A percentile compares a stretch with the other conserved stretches of the same genome.
Conservation (phyloP, 2,329 filamentous ascomycete genomes). For the Diaporthe nobilis region DNA sequence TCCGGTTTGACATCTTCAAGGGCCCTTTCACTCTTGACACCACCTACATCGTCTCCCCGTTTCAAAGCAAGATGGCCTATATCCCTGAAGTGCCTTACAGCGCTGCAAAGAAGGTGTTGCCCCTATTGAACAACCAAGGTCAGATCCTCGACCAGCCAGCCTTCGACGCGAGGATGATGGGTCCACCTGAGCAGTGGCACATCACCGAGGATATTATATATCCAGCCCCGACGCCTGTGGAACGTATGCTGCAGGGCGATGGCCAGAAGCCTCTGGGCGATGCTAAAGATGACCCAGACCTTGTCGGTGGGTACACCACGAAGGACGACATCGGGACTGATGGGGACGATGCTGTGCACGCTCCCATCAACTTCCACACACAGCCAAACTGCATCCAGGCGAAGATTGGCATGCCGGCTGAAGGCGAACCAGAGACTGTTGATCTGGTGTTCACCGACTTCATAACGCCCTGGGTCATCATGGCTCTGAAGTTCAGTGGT, state of each 20-base stretch:
- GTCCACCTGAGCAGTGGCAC: conserved; percentile 62
- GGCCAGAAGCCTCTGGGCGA: conserved; percentile 52
- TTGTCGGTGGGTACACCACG: conserved; percentile 86
- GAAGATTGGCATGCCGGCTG: conserved; percentile 71
- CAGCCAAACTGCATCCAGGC: conserved; percentile 89
- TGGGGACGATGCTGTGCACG: conserved; percentile 92
- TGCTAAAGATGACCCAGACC: conserved; percentile 54
- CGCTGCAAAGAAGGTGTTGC: conserved; percentile 78
- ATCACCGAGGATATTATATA: conserved; percentile 48
- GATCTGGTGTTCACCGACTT: conserved; percentile 95
- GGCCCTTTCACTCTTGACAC: conserved; percentile 91
- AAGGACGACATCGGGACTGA: conserved; percentile 85
- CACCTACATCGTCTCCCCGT: conserved; percentile 89
- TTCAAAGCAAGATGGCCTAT: conserved; percentile 82
- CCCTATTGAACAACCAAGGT: conserved; percentile 68
- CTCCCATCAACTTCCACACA: conserved; percentile 78
- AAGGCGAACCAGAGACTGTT: conserved; percentile 76
- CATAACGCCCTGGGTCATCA: conserved; percentile 84
- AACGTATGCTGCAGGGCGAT: conserved; percentile 13
- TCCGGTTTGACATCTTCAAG: conserved; percentile 96
- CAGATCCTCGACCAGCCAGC: conserved; percentile 59
- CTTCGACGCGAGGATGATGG: conserved; percentile 62
- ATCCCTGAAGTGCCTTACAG: conserved; percentile 86
- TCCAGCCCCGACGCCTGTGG: conserved; percentile 43
- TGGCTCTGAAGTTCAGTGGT: conserved; percentile 76